These are phyloP conservation scores for Suhomyces kunorum DNA, from an alignment of 1,139 yeast species.

Conservation along the genomic window DNA sequence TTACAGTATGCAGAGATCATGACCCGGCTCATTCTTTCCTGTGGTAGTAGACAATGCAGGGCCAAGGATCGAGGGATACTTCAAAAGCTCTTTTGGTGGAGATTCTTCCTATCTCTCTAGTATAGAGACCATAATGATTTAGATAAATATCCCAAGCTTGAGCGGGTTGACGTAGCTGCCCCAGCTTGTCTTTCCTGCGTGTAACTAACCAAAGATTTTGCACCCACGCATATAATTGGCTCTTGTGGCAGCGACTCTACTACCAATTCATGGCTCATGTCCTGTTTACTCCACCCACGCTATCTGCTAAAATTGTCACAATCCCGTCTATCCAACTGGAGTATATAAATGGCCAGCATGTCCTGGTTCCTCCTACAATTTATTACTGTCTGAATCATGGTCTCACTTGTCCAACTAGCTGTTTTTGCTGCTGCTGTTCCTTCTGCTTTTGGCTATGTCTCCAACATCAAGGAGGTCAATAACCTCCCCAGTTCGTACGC, in stretches of 20 bases:
- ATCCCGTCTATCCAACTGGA: not conserved
- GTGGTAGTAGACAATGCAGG: too few relatives aligned
- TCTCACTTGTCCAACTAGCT: conserved; percentile 2
- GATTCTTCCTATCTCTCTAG: too few relatives aligned
- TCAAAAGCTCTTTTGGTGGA: too few relatives aligned
- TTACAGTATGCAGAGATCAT: not conserved
- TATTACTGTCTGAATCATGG: not conserved
- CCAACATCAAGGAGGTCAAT: conserved; percentile 18
- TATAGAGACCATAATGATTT: too few relatives aligned
- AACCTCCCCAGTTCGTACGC: conserved; percentile 2
- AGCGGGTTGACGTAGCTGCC: too few relatives aligned
- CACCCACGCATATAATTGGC: not conserved
- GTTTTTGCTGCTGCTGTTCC: conserved; percentile 8
- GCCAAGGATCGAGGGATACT: too few relatives aligned
- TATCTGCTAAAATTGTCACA: not conserved
- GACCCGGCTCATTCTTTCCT: too few relatives aligned
- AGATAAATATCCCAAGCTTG: too few relatives aligned
- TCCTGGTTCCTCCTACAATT: not conserved
- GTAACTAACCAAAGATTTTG: too few relatives aligned
- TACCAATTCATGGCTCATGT: not conserved
- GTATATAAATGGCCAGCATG: not conserved
- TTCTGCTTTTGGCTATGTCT: conserved; percentile 11
- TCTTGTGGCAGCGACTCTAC: not conserved
- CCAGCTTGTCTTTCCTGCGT: too few relatives aligned
- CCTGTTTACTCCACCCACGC: not conserved